Percentiles rank a stretch among this genome's conserved stretches.
Evolutionary conservation across 345 rosid genomes (phyloP).

Genomic region (Diplotaxis tenuifolia): DNA sequence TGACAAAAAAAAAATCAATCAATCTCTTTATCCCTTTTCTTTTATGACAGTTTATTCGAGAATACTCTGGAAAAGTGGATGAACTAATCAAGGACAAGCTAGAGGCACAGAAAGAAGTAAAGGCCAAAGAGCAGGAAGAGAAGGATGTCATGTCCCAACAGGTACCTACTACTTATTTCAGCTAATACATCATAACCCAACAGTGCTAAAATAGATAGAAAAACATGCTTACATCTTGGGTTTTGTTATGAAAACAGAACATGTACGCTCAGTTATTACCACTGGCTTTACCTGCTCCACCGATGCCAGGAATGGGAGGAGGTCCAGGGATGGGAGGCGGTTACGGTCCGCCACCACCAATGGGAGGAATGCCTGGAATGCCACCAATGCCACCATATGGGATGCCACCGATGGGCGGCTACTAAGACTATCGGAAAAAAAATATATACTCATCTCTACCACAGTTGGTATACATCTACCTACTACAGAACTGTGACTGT

Average conservation of each 20-base stretch:
- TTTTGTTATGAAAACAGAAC: slow-evolving; percentile 45
- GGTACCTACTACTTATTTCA: slow-evolving; percentile 41
- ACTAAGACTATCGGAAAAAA: slow-evolving; percentile 28
- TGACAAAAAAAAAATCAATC: too few species aligned
- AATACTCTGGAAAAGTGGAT: slow-evolving; percentile 77
- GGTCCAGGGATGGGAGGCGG: slow-evolving; percentile 35
- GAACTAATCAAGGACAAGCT: slow-evolving; percentile 76
- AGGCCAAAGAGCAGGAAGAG: slow-evolving; percentile 78
- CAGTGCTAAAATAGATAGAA: not conserved
- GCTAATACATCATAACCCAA: not conserved
- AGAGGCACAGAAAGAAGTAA: slow-evolving; percentile 67
- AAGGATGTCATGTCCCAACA: slow-evolving; percentile 83
- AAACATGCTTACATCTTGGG: not conserved
- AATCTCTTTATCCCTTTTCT: not conserved
- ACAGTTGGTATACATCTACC: slow-evolving; percentile 2
- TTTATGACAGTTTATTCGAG: slow-evolving; percentile 63
- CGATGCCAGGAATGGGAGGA: slow-evolving; percentile 86
- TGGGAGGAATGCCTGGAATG: slow-evolving; percentile 76
- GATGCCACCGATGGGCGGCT: slow-evolving; percentile 66
- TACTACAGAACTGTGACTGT: slow-evolving; percentile 1
- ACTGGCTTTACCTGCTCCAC: slow-evolving; percentile 90
- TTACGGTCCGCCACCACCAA: slow-evolving; percentile 48
- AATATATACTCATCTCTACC: not conserved
- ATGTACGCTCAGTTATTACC: slow-evolving; percentile 94
- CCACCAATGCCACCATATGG: slow-evolving; percentile 59